Conservation (phyloP, 2,329 filamentous ascomycete genomes). For the Cladosporium sp. region DNA sequence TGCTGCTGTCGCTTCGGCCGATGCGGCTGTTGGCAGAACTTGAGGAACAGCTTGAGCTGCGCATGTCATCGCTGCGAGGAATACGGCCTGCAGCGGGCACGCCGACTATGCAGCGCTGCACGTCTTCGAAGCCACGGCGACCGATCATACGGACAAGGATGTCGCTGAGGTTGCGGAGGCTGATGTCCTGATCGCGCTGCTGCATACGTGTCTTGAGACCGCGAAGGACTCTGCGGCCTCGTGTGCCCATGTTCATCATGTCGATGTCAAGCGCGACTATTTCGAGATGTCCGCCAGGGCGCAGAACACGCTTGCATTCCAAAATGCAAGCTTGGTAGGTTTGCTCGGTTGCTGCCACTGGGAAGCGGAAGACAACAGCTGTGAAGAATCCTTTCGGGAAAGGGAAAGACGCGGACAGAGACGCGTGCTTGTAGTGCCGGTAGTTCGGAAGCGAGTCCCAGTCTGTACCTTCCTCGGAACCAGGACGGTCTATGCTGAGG, state of each 20-base stretch:
- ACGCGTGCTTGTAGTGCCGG: slow-evolving; percentile 66
- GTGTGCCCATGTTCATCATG: slow-evolving; percentile 75
- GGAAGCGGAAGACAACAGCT: slow-evolving; percentile 73
- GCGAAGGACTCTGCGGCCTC: slow-evolving; percentile 64
- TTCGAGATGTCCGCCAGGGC: slow-evolving; percentile 76
- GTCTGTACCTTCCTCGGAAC: not conserved
- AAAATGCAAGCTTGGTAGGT: slow-evolving; percentile 68
- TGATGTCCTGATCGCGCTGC: slow-evolving; percentile 55
- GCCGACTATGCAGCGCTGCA: slow-evolving; percentile 73
- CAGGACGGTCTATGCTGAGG: slow-evolving; percentile 45
- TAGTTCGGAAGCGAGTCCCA: slow-evolving; percentile 54
- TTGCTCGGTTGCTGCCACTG: slow-evolving; percentile 62
- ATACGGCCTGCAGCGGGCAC: slow-evolving; percentile 63
- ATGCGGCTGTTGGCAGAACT: slow-evolving; percentile 8
- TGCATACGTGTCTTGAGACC: slow-evolving; percentile 69
- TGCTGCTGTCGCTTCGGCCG: slow-evolving; percentile 3
- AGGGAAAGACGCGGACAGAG: slow-evolving; percentile 63
- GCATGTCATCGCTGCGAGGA: slow-evolving; percentile 31
- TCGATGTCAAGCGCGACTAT: slow-evolving; percentile 74
- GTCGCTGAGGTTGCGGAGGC: slow-evolving; percentile 53
- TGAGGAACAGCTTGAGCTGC: slow-evolving; percentile 23
- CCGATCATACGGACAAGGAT: slow-evolving; percentile 63
- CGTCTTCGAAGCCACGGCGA: slow-evolving; percentile 63
- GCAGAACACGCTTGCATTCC: slow-evolving; percentile 72
- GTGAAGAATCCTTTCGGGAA: slow-evolving; percentile 74